Base-by-base conservation (phyloP, 164 flowering plant genomes). In the Cinnamomum chago region DNA sequence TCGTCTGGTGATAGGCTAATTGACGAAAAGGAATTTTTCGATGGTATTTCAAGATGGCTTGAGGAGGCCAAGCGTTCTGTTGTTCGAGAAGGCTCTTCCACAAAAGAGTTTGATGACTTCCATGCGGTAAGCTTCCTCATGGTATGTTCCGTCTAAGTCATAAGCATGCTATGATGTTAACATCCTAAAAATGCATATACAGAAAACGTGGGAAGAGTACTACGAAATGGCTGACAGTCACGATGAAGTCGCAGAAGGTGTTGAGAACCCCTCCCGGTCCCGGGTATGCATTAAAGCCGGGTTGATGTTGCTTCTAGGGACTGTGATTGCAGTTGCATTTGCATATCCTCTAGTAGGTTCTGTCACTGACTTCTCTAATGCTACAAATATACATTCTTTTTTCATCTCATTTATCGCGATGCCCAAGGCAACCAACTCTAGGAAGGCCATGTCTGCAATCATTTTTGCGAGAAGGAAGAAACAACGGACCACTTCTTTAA, bases 331-430 rank as follows among this genome's bases (percentile, higher is more conserved):
- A 27, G 97, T 88, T 68, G 88, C 76, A 55, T 86, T 92, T 76
- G 98, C 98, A 17, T 97, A 94, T 76, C 98, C 98, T n/a, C 85
- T 94, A 20, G 96, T 94, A 1, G 95, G 89, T 81, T 90, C 90
- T 28, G 97, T 94, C 65, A 83, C 87, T 62, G 85, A 88, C 82
- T 91, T 92, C 79, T 94, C 98, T 2, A 75, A 35, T 69, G 97
- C 97, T 28, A 90, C 97, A 15, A 79, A 84, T 55, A 91, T 94
- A 62, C 98, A 97, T 55, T 77, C 98, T 25, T 94, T 94, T 84
- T 94, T 94, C 85, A 89, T 94, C 73, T 94, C 97, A 60, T 94
- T 94, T 65, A 88, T 94, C 66, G 92, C 82, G 10, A 80, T 94
- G 35, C 98, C 98, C 2, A 77, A 92, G 72, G 97, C 97, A 50